Percentiles rank a stretch among this genome's conserved stretches.
Conservation (phyloP, 2,329 filamentous ascomycete genomes). For the Exophiala sp. region DNA sequence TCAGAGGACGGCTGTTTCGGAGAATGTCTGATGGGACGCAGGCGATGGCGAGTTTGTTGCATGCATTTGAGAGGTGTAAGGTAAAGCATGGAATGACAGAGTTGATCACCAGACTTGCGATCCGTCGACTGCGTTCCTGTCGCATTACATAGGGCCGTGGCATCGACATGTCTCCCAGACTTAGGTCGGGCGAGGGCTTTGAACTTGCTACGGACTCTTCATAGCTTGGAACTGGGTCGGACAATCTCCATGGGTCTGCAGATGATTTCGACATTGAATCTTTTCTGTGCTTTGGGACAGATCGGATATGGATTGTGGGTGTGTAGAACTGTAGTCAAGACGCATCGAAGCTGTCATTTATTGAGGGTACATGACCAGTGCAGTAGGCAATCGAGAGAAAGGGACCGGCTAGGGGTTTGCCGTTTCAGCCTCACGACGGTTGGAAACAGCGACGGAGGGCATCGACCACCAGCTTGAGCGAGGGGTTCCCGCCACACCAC, state of each 20-base stretch:
- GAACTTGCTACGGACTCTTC: constrained; percentile 30
- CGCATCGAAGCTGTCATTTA: too few relatives aligned
- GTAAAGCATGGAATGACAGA: constrained; percentile 41
- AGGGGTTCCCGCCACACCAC: too few relatives aligned
- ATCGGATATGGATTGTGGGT: too few relatives aligned
- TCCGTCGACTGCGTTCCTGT: constrained; percentile 35
- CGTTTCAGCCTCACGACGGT: too few relatives aligned
- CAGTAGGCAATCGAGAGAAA: too few relatives aligned
- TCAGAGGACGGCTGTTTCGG: constrained; percentile 28
- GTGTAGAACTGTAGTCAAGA: too few relatives aligned
- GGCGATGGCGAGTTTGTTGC: constrained; percentile 41
- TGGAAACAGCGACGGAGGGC: too few relatives aligned
- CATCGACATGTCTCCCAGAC: background rate
- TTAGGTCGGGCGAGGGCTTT: background rate
- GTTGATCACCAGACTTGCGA: constrained; percentile 36
- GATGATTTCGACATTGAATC: constrained; percentile 12
- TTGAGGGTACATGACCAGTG: too few relatives aligned
- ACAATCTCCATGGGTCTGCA: constrained; percentile 7
- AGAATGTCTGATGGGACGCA: constrained; percentile 41
- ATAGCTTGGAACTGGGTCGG: constrained; percentile 35
- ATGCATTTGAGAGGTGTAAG: constrained; percentile 37
- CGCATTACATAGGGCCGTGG: constrained; percentile 9
- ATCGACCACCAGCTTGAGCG: too few relatives aligned
- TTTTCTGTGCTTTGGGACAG: background rate
- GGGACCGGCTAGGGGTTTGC: too few relatives aligned